Base-by-base conservation (phyloP, 2,329 filamentous ascomycete genomes). In the Paradendryphiella salina region DNA sequence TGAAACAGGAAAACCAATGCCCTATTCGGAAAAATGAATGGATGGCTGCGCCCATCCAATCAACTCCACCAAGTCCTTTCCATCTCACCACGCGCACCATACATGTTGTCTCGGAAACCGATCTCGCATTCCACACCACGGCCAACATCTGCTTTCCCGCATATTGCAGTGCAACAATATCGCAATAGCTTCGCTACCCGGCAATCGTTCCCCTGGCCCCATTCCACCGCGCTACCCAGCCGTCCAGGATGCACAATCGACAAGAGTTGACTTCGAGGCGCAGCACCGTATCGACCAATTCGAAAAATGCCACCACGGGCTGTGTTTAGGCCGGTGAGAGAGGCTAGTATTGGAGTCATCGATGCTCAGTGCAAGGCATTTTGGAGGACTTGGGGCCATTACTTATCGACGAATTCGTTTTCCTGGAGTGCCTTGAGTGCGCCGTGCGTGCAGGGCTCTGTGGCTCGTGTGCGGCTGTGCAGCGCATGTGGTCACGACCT, bases 301-400 rank as follows among this genome's bases (percentile, higher is more conserved):
- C 51, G 49, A 43, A 44, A 50, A 53, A 59, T 53, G 56, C 56
- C 56, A 49, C 44, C n/a, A 33, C 37, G 59, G 65, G 67, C 66
- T 69, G 66, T 67, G 66, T 56, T 34, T 51, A 18, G 45, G 48
- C 63, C 66, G 66, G 66, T 69, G 56, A 67, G 50, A 38, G 53
- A 56, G 32, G 51, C 55, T 42, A 32, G 51, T 52, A 56, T 28
- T 34, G 42, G 50, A 65, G 58, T 65, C 61, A 60, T 54, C 46
- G 33, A 46, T 47, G 34, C 46, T 50, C 54, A 48, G 39, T 52
- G 43, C 20, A 46, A 52, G 21, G 42, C 52, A 29, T 32, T 46
- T 57, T 52, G 58, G 56, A 61, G 57, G 63, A 64, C 63, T 43
- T 48, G 43, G 48, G 48, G 59, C 57, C 50, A 44, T 56, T 65